These are phyloP conservation scores for Neurospora tetrasperma DNA, from an alignment of 495 filamentous ascomycete genomes.

Conservation along the genomic window DNA sequence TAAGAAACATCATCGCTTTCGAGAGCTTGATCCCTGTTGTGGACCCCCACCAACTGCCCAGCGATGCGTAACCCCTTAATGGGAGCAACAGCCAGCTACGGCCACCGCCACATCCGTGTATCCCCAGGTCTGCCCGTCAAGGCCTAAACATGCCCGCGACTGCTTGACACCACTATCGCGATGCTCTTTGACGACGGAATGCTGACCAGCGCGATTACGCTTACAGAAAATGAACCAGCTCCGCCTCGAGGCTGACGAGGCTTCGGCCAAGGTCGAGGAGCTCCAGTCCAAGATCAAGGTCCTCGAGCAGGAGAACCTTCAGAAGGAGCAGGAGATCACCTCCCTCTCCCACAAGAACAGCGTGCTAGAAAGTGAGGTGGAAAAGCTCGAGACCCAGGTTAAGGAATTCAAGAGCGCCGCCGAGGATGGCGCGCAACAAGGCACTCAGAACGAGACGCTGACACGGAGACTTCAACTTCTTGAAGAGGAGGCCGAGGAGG, in stretches of 20 bases:
- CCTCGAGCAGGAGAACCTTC: constrained; percentile 87
- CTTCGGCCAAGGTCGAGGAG: constrained; percentile 69
- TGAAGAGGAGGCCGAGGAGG: constrained; percentile 94
- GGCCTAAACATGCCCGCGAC: neutral
- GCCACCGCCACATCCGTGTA: constrained; percentile 1
- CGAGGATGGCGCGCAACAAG: constrained; percentile 60
- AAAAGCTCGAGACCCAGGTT: constrained; percentile 70
- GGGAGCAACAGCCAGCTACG: neutral
- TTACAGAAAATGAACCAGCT: constrained; percentile 83
- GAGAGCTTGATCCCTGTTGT: constrained; percentile 21
- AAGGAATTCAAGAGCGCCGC: constrained; percentile 72
- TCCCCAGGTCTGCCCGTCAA: neutral
- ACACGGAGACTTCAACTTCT: constrained; percentile 87
- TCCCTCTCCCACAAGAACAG: constrained; percentile 88
- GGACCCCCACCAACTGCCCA: constrained; percentile 34
- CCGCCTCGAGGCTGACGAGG: constrained; percentile 83
- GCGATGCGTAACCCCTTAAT: constrained; percentile 7
- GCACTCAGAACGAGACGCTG: constrained; percentile 78
- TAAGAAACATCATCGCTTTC: constrained; percentile 37
- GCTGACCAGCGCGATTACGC: constrained; percentile 13
- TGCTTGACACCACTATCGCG: neutral
- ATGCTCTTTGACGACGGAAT: constrained; percentile 1
- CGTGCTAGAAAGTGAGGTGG: constrained; percentile 78
- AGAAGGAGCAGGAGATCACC: constrained; percentile 95
- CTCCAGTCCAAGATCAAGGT: constrained; percentile 74